These are phyloP conservation scores for Pichia thaimueangensis DNA, from an alignment of 805 yeast species.

Conservation along the genomic window DNA sequence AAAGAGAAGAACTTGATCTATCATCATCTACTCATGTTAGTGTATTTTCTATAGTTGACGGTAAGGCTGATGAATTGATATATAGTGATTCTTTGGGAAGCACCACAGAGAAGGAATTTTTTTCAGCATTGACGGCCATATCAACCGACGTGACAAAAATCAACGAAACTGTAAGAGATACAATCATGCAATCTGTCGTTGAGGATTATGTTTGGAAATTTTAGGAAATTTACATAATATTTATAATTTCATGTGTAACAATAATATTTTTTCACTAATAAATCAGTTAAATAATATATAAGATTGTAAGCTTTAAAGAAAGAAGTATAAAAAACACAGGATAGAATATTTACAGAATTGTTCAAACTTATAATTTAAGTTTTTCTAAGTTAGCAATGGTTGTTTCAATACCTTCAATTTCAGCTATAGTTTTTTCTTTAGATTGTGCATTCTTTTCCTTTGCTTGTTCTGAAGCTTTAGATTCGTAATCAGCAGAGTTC, in stretches of 20 bases:
- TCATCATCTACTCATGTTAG: constrained; percentile 60
- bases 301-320: not conserved
- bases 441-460: constrained; percentile 67
- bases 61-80: constrained; percentile 49
- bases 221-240: constrained; percentile 8
- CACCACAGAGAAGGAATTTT: constrained; percentile 52
- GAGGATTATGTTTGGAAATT: constrained; percentile 56
- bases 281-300: no score
- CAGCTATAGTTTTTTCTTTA: constrained; percentile 70
- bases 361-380: constrained; percentile 45
- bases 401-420: constrained; percentile 81
- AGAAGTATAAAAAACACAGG: not conserved
- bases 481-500: constrained; percentile 66
- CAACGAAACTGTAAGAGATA: constrained; percentile 41
- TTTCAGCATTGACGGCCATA: constrained; percentile 46
- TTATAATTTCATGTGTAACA: no score
- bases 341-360: constrained; percentile 1
- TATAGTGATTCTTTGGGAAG: constrained; percentile 67
- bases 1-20: constrained; percentile 33
- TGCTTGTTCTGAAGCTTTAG: constrained; percentile 79
- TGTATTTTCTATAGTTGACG: constrained; percentile 50
- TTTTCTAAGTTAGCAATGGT: constrained; percentile 81
- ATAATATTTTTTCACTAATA: no score
- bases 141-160: constrained; percentile 40
- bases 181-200: constrained; percentile 41